phyloP scores from a whole-genome alignment of 1,284 basidiomycete genomes.

The Ceratobasidium sp. region DNA sequence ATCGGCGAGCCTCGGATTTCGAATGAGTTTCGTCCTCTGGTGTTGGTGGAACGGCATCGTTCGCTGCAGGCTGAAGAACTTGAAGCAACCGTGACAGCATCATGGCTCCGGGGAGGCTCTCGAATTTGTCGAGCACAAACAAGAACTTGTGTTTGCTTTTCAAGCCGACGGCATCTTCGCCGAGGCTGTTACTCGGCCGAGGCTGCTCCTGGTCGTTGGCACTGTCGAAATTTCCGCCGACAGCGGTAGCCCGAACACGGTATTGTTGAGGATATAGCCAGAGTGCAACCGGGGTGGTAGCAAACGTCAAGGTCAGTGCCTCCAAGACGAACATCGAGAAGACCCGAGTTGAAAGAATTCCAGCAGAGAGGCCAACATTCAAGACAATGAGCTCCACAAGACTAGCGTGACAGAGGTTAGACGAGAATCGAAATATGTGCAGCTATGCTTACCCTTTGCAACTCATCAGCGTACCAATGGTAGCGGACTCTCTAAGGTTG shows the following conservation, averaged over 20 bases:
- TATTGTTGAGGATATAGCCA: conserved; percentile 59
- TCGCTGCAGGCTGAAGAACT: conserved; percentile 13
- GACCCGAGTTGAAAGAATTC: conserved; percentile 63
- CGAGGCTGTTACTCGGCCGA: conserved; percentile 13
- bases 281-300: conserved; percentile 62
- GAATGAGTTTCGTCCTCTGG: conserved; percentile 5
- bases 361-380: conserved; percentile 65
- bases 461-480: conserved; percentile 91
- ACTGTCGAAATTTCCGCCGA: conserved; percentile 44
- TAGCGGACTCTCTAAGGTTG: conserved; percentile 80
- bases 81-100: conserved; percentile 45
- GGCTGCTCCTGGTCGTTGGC: conserved; percentile 23
- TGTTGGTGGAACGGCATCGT: background rate
- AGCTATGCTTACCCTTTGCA: conserved; percentile 80
- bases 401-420: conserved; percentile 47
- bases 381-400: conserved; percentile 66
- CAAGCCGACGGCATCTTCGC: conserved; percentile 27
- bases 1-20: conserved; percentile 12
- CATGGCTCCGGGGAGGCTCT: conserved; percentile 58
- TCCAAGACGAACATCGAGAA: conserved; percentile 68
- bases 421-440: background rate
- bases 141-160: conserved; percentile 53
- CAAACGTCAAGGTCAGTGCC: conserved; percentile 61
- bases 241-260: conserved; percentile 49
- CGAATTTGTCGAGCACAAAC: conserved; percentile 65